Base-by-base conservation (phyloP, 1,284 basidiomycete genomes). In the Cerioporus squamosus region DNA sequence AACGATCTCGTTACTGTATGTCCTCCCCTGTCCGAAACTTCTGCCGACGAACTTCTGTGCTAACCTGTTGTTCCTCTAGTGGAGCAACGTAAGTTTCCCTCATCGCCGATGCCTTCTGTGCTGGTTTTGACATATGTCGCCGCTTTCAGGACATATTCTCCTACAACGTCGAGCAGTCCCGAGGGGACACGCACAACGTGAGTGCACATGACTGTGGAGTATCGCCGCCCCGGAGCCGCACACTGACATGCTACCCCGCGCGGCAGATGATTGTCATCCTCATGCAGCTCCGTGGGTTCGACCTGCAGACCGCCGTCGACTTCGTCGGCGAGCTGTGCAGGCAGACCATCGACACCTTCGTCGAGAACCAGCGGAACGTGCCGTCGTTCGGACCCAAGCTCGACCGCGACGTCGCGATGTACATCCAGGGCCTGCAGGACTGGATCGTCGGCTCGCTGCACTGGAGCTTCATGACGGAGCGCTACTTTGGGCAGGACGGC, bases 1-100 rank as follows among this genome's bases (percentile, higher is more conserved):
- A 78, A 77, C 55, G 77, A 79, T 60, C 66, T 77, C 24, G 74
- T 79, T 44, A 74, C 75, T 18, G 66, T 68, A 48, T 20, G 66
- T 62, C 33, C 23, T 44, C 24, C 9, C 3, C 42, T 33, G 12
- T 18, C 7, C 24, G 23, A 12, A 29, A 20, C 2, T 17, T 53
- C 57, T 33, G 57, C 55, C 42, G 22, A 44, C 24, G n/a, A n/a
- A n/a, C n/a, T n/a, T n/a, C n/a, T n/a, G n/a, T n/a, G n/a, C n/a
- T n/a, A n/a, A n/a, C 42, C 15, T 18, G 2, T 47, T 23, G n/a
- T 22, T 22, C 10, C n/a, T 23, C 33, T 45, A 57, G 63, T 78
- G 75, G 74, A 76, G 75, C 23, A 79, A 78, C 59, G 77, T 77
- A 62, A 66, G 75, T 14, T 47, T 17, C 42, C 18, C 52, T 20